Evolutionary conservation across 2,329 filamentous ascomycete genomes (phyloP).

Genomic region (Dactylella cylindrospora): DNA sequence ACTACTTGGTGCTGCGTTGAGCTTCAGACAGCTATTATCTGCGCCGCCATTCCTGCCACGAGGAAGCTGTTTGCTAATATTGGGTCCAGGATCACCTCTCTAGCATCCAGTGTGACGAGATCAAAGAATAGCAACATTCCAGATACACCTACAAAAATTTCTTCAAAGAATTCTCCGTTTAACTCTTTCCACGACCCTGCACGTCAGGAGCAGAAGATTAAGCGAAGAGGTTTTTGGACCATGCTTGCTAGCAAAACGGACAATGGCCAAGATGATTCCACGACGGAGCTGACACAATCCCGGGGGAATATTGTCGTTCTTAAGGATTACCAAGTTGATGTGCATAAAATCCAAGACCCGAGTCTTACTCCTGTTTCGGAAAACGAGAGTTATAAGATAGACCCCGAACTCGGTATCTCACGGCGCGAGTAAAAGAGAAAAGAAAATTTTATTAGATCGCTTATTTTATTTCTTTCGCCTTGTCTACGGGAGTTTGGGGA

Average conservation of each 20-base stretch:
- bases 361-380: not conserved
- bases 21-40: constrained; percentile 5
- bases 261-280: not conserved
- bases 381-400: not conserved
- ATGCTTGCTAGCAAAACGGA: not conserved
- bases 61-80: not conserved
- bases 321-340: not conserved
- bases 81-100: not conserved
- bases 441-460: too few relatives aligned
- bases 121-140: not conserved
- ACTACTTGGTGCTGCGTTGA: constrained; percentile 4
- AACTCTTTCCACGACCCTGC: not conserved
- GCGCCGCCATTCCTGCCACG: constrained; percentile 1
- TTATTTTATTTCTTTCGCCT: too few relatives aligned
- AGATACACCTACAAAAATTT: not conserved
- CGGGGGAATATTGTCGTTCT: not conserved
- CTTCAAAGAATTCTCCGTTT: not conserved
- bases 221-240: not conserved
- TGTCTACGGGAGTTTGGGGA: too few relatives aligned
- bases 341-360: not conserved
- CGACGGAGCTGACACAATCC: not conserved
- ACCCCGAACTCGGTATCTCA: not conserved
- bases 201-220: not conserved
- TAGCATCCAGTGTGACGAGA: not conserved
- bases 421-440: not conserved